Percentiles rank a stretch among this genome's conserved stretches.
Conservation (phyloP, 257 asterid genomes). For the Jacaranda mimosifolia region DNA sequence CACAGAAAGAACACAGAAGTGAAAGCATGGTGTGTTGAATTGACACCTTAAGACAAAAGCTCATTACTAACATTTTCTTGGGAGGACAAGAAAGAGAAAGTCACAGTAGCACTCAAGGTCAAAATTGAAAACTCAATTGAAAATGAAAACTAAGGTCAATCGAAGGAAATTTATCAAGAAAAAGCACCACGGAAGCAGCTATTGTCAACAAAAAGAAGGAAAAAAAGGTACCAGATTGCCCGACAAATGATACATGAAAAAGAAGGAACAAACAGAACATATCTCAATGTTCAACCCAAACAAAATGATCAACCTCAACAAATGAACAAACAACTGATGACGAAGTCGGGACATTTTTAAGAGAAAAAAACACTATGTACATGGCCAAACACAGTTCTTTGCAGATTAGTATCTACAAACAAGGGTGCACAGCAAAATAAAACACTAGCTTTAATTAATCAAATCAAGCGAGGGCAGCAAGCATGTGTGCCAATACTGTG, state of each 20-base stretch:
- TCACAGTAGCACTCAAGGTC: constrained; percentile 10
- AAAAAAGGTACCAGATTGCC: neutral
- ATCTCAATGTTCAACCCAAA: constrained; percentile 1
- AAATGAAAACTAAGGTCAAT: neutral
- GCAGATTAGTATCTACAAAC: neutral
- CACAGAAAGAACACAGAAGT: neutral
- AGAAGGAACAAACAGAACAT: neutral
- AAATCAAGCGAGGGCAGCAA: constrained; percentile 1
- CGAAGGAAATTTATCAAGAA: neutral
- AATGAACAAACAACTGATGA: neutral
- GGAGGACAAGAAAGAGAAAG: neutral
- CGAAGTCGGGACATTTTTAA: neutral
- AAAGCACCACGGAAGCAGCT: neutral
- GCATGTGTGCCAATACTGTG: constrained; percentile 2
- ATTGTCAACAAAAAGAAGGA: neutral
- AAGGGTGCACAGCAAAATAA: constrained; percentile 30
- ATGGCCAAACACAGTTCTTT: neutral
- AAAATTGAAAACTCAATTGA: constrained; percentile 4
- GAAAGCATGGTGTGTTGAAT: neutral
- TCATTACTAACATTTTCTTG: too few relatives aligned
- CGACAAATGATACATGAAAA: neutral
- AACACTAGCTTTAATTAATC: neutral
- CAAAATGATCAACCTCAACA: neutral
- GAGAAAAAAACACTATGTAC: neutral
- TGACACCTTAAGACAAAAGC: constrained; percentile 20